Evolutionary conservation across 495 filamentous ascomycete species (phyloP).

Genomic region (Jackrogersella minutella): DNA sequence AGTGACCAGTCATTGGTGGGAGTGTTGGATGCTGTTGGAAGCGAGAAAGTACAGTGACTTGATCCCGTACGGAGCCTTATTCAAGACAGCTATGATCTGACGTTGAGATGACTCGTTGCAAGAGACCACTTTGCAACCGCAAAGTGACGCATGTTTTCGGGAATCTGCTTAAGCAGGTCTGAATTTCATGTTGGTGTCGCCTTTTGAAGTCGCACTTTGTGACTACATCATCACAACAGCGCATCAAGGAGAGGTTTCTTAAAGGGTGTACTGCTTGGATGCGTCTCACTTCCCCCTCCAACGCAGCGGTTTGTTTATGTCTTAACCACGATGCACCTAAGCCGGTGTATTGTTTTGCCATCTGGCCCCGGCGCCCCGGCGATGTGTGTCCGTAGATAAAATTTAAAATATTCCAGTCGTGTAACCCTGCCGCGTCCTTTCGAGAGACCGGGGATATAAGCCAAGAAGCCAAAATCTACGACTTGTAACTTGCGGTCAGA

Average conservation of each 20-base stretch:
- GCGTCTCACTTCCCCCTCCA: constrained; percentile 5
- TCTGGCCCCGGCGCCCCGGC: constrained; percentile 1
- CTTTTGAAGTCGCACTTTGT: constrained; percentile 25
- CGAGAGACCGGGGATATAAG: constrained; percentile 10
- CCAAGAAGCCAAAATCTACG: not conserved
- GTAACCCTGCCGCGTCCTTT: constrained; percentile 20
- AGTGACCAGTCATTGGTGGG: constrained; percentile 37
- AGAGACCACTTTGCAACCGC: constrained; percentile 14
- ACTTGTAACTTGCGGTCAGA: constrained; percentile 1
- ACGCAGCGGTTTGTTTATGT: constrained; percentile 22
- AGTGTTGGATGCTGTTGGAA: constrained; percentile 33
- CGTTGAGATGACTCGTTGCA: constrained; percentile 28
- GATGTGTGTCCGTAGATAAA: constrained; percentile 9
- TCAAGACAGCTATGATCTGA: constrained; percentile 36
- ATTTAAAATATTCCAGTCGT: constrained; percentile 21
- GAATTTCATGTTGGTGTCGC: constrained; percentile 24
- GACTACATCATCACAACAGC: constrained; percentile 21
- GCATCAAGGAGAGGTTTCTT: constrained; percentile 17
- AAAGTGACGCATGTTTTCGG: constrained; percentile 36
- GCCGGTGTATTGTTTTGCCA: constrained; percentile 20
- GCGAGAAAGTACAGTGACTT: constrained; percentile 40
- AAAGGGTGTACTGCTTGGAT: constrained; percentile 8
- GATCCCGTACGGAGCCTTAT: constrained; percentile 16
- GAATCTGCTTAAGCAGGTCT: constrained; percentile 30
- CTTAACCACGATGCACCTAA: constrained; percentile 27